These are phyloP conservation scores for Hypericum androsaemum DNA, from an alignment of 345 rosid species.

Conservation along the genomic window DNA sequence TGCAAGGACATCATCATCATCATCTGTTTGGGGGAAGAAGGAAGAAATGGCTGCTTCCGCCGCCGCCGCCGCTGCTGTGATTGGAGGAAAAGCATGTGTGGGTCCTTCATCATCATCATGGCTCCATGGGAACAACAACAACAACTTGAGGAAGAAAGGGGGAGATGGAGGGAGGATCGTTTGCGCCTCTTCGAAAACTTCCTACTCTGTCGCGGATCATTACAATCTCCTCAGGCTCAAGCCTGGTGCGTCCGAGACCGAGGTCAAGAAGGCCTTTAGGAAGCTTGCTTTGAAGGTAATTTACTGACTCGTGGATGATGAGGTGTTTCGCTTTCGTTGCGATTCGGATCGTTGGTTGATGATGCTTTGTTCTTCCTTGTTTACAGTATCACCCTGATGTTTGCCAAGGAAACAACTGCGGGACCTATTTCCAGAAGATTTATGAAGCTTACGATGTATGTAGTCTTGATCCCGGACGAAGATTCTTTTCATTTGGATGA, in stretches of 20 bases:
- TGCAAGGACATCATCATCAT: too few species aligned
- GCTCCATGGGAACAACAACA: constrained; percentile 29
- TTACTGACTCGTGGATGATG: background rate
- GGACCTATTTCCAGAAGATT: constrained; percentile 59
- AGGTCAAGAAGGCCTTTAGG: constrained; percentile 82
- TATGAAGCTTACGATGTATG: constrained; percentile 91
- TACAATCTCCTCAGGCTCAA: constrained; percentile 60
- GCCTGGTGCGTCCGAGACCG: constrained; percentile 69
- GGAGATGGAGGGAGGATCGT: constrained; percentile 22
- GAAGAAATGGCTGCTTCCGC: constrained; percentile 7
- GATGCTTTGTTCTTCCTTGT: background rate
- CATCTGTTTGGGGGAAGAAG: background rate
- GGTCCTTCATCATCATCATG: constrained; percentile 35
- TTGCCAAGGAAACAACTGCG: constrained; percentile 80
- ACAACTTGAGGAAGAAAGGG: background rate
- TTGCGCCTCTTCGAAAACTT: constrained; percentile 22
- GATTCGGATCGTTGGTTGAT: constrained; percentile 1
- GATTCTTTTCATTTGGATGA: too few species aligned
- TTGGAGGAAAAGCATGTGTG: constrained; percentile 36
- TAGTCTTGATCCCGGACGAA: background rate
- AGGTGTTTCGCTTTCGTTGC: background rate
- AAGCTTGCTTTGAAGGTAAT: constrained; percentile 71
- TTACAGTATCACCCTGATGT: constrained; percentile 96
- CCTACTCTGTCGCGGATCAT: constrained; percentile 52
- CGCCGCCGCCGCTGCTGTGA: constrained; percentile 20